Evolutionary conservation across 2,329 filamentous ascomycete genomes (phyloP).

Genomic region (Aspergillus ustus): DNA sequence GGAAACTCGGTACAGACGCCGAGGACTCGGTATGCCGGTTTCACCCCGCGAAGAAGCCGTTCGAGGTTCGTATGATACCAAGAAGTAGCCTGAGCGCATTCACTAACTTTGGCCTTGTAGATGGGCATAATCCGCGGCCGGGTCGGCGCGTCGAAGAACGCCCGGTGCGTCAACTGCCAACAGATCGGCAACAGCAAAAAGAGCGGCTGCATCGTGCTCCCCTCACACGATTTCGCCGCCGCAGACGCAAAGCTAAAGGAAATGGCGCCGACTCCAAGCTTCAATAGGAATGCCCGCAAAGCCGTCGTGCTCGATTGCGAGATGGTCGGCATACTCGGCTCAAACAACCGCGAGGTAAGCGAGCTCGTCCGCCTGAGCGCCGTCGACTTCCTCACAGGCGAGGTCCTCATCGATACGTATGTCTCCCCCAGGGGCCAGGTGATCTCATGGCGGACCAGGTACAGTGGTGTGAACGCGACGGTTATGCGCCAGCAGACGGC

Average conservation of each 20-base stretch:
- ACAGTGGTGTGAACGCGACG: background rate
- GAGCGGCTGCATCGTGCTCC: background rate
- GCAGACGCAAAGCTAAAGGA: background rate
- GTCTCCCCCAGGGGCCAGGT: background rate
- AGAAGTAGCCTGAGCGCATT: no score
- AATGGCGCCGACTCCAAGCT: background rate
- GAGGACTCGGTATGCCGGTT: background rate
- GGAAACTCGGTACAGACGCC: background rate
- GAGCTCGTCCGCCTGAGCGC: slow-evolving; percentile 1
- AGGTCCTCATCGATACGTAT: background rate
- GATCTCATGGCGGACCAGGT: background rate
- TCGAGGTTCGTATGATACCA: background rate
- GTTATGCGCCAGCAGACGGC: background rate
- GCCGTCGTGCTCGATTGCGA: slow-evolving; percentile 11
- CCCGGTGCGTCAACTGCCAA: background rate
- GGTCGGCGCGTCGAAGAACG: background rate
- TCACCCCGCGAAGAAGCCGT: background rate
- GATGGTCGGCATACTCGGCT: slow-evolving; percentile 1
- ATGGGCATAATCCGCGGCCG: background rate
- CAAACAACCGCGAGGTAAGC: slow-evolving; percentile 1
- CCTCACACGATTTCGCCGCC: background rate
- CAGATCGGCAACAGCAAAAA: background rate
- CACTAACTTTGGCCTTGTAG: background rate
- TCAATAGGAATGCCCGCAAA: background rate
- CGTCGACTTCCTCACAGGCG: background rate